phyloP scores from a whole-genome alignment of 192 early-diverging fungal genomes.

The Mortierella alpina region DNA sequence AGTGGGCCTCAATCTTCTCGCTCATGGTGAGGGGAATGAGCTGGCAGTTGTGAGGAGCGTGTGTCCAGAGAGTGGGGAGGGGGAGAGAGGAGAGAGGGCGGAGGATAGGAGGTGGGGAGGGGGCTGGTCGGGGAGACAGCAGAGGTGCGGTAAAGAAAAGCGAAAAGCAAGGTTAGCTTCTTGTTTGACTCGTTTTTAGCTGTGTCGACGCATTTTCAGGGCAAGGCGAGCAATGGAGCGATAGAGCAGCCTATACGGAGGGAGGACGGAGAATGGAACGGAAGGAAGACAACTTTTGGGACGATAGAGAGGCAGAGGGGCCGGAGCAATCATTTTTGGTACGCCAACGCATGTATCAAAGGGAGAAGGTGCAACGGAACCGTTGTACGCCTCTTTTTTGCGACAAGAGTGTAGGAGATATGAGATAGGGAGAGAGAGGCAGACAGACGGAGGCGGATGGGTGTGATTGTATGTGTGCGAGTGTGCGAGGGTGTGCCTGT shows the following conservation, averaged over 20 bases:
- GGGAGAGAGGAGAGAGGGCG: background rate
- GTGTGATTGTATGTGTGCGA: too few species aligned
- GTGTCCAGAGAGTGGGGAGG: background rate
- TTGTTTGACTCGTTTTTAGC: too few species aligned
- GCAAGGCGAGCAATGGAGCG: too few species aligned
- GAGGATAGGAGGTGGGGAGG: background rate
- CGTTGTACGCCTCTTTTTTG: too few species aligned
- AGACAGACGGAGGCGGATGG: background rate
- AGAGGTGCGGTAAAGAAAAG: background rate
- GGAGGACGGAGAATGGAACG: background rate
- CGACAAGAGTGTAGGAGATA: background rate
- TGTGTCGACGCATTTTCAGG: too few species aligned
- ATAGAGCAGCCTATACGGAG: too few species aligned
- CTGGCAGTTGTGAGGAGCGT: background rate
- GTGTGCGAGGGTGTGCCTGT: too few species aligned
- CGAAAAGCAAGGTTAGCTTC: too few species aligned
- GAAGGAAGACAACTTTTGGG: background rate
- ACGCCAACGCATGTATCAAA: too few species aligned
- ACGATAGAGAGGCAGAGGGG: background rate
- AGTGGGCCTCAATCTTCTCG: constrained; percentile 22
- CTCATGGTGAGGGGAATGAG: constrained; percentile 15
- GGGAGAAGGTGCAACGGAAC: too few species aligned
- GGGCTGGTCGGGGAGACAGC: background rate
- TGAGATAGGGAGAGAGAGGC: background rate
- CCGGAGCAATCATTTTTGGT: background rate